Conservation (phyloP, 2,329 filamentous ascomycete genomes). For the Fusarium subtropicale region DNA sequence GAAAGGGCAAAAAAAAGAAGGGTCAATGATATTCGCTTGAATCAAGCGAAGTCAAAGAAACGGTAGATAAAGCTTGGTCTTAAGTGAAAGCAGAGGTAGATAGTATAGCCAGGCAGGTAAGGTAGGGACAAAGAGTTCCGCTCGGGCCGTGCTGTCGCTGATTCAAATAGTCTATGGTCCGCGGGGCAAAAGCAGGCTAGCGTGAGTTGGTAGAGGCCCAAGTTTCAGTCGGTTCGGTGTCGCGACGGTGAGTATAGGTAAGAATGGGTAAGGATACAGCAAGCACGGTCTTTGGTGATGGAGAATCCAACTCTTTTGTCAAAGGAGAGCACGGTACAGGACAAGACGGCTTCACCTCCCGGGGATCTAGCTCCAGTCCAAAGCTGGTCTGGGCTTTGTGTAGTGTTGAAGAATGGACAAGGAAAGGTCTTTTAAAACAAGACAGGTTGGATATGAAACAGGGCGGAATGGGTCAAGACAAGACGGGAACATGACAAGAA, state of each 20-base stretch:
- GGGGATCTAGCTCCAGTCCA: background rate
- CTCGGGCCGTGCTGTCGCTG: conserved; percentile 42
- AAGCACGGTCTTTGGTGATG: conserved; percentile 32
- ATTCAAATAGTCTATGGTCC: conserved; percentile 41
- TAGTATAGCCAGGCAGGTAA: background rate
- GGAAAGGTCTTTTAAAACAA: conserved; percentile 21
- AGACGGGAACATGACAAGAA: conserved; percentile 12
- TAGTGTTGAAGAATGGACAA: background rate
- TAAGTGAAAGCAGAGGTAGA: background rate
- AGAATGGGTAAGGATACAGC: conserved; percentile 36
- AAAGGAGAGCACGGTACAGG: background rate
- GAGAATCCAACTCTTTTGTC: background rate
- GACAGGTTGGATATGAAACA: conserved; percentile 37
- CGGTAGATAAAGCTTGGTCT: conserved; percentile 7
- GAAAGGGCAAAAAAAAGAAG: conserved; percentile 15
- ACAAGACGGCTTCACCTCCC: conserved; percentile 1
- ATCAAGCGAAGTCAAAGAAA: conserved; percentile 17
- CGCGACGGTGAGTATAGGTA: conserved; percentile 45
- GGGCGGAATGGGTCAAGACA: conserved; percentile 14
- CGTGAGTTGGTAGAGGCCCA: conserved; percentile 42
- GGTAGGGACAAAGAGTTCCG: conserved; percentile 41
- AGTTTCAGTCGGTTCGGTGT: conserved; percentile 48
- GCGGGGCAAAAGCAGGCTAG: conserved; percentile 44
- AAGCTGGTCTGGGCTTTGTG: conserved; percentile 5
- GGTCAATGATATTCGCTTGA: conserved; percentile 19